Percentiles rank a stretch among this genome's conserved stretches.
phyloP scores from a whole-genome alignment of 2,329 filamentous ascomycete species.

The Monosporascus sp. region DNA sequence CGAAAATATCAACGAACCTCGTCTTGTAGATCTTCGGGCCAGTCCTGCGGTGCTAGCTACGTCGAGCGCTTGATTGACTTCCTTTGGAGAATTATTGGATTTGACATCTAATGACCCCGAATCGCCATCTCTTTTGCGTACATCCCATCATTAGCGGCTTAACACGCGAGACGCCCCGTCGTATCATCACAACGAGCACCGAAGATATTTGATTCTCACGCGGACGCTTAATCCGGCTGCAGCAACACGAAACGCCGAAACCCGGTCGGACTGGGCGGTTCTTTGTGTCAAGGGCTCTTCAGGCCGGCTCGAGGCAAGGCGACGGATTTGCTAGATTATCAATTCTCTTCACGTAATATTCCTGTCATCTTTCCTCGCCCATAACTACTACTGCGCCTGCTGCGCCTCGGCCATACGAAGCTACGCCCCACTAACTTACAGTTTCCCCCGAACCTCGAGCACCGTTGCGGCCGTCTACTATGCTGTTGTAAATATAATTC shows the following conservation, averaged over 20 bases:
- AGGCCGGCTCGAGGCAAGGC: not conserved
- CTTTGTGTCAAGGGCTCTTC: too few relatives aligned
- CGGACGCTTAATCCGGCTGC: too few relatives aligned
- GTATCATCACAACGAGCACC: not conserved
- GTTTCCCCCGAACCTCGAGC: not conserved
- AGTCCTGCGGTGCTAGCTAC: not conserved
- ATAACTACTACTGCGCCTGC: not conserved
- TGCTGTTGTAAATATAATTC: not conserved
- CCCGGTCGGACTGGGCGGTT: too few relatives aligned
- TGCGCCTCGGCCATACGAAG: not conserved
- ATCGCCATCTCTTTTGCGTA: not conserved
- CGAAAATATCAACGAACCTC: not conserved
- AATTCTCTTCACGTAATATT: not conserved
- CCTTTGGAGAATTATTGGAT: not conserved
- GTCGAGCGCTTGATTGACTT: not conserved
- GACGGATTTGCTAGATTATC: not conserved
- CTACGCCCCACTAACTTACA: not conserved
- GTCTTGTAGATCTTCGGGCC: not conserved
- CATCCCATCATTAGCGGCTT: not conserved
- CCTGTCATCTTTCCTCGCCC: not conserved
- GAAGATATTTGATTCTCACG: too few relatives aligned
- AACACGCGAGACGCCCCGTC: not conserved
- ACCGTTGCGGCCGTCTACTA: not conserved
- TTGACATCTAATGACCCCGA: not conserved
- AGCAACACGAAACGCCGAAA: too few relatives aligned